Evolutionary conservation across 2,329 filamentous ascomycete species (phyloP).

Genomic region (Basipetospora chlamydospora): DNA sequence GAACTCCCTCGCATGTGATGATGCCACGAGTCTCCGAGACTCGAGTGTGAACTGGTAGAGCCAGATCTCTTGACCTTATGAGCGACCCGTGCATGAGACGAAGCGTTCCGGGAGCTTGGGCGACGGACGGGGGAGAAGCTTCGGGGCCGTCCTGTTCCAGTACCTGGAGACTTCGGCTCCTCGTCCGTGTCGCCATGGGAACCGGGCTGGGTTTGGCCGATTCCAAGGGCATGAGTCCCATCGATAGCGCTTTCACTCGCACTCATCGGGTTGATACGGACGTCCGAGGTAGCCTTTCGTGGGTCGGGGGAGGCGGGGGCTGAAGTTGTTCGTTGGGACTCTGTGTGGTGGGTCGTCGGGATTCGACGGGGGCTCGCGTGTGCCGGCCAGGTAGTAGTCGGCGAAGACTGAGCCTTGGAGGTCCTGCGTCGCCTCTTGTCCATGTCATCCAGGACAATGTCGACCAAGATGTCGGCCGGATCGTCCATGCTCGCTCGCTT

Average conservation of each 20-base stretch:
- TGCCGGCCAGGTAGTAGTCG: slow-evolving; percentile 52
- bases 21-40: slow-evolving; percentile 49
- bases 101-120: slow-evolving; percentile 56
- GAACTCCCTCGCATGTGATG: slow-evolving; percentile 50
- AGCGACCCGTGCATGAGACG: slow-evolving; percentile 49
- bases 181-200: slow-evolving; percentile 28
- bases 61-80: slow-evolving; percentile 74
- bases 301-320: slow-evolving; percentile 49
- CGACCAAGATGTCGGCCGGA: slow-evolving; percentile 74
- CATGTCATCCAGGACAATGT: slow-evolving; percentile 93
- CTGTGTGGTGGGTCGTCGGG: slow-evolving; percentile 47
- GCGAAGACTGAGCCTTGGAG: slow-evolving; percentile 71
- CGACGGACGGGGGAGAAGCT: slow-evolving; percentile 76
- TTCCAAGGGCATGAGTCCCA: slow-evolving; percentile 19
- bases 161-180: slow-evolving; percentile 17
- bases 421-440: slow-evolving; percentile 80
- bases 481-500: slow-evolving; percentile 83
- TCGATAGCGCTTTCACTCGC: slow-evolving; percentile 35
- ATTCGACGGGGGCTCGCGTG: slow-evolving; percentile 44
- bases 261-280: slow-evolving; percentile 45
- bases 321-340: slow-evolving; percentile 52
- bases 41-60: slow-evolving; percentile 86
- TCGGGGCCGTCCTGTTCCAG: slow-evolving; percentile 33
- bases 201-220: slow-evolving; percentile 10
- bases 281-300: slow-evolving; percentile 29